phyloP scores from a whole-genome alignment of 2,329 filamentous ascomycete genomes.

The Fusarium sp. region DNA sequence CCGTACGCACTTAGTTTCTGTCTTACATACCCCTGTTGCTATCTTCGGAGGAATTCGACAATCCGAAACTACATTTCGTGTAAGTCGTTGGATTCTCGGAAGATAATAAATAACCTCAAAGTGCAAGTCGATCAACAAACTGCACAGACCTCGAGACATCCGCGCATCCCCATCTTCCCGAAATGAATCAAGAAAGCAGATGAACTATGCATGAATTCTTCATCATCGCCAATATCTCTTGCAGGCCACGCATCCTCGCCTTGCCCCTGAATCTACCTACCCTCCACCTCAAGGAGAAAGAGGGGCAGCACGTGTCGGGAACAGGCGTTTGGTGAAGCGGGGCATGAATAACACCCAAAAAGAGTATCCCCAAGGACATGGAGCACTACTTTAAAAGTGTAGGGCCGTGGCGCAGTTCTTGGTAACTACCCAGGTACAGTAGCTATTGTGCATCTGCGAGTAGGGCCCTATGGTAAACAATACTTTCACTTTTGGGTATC shows the following conservation, averaged over 20 bases:
- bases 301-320: slow-evolving; percentile 37
- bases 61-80: slow-evolving; percentile 3
- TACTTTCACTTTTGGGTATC: slow-evolving; percentile 8
- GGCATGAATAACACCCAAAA: slow-evolving; percentile 29
- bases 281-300: slow-evolving; percentile 25
- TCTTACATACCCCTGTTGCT: slow-evolving; percentile 15
- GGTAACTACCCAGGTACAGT: too few relatives aligned
- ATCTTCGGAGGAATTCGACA: slow-evolving; percentile 18
- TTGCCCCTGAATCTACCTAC: slow-evolving; percentile 31
- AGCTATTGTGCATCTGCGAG: slow-evolving; percentile 2
- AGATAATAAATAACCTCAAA: background rate
- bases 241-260: slow-evolving; percentile 2
- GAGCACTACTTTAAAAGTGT: slow-evolving; percentile 6
- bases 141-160: slow-evolving; percentile 5
- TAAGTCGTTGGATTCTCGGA: slow-evolving; percentile 5
- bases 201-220: background rate
- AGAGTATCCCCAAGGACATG: slow-evolving; percentile 15
- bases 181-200: background rate
- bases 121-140: background rate
- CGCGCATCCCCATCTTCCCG: background rate
- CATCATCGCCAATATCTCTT: background rate
- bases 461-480: background rate
- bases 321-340: slow-evolving; percentile 31
- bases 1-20: slow-evolving; percentile 7
- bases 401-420: slow-evolving; percentile 4